Evolutionary conservation across 179 eudicot species (phyloP).

Genomic region (Sideroxylon spinosum): DNA sequence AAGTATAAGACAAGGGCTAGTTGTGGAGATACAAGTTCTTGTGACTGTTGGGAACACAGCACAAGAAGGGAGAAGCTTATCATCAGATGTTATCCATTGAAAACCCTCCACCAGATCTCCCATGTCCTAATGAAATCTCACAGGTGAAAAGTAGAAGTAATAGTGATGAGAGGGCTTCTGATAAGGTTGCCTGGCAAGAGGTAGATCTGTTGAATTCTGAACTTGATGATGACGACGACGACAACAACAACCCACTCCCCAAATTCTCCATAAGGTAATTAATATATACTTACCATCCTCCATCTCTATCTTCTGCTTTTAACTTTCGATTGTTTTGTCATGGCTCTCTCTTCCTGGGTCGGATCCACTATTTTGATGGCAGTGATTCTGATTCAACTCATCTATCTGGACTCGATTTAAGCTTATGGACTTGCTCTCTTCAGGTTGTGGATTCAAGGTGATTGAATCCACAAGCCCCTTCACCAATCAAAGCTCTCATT

Average conservation of each 20-base stretch:
- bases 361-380: constrained; percentile 23
- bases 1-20: constrained; percentile 24
- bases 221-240: constrained; percentile 26
- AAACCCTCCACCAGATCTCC: constrained; percentile 39
- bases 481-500: constrained; percentile 3
- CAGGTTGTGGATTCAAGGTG: constrained; percentile 9
- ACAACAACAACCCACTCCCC: constrained; percentile 23
- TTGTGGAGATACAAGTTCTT: constrained; percentile 35
- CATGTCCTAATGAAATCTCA: constrained; percentile 31
- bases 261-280: constrained; percentile 55
- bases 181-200: constrained; percentile 22
- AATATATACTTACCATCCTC: neutral
- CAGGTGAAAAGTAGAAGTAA: constrained; percentile 24
- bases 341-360: constrained; percentile 22
- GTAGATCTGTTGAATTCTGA: constrained; percentile 37
- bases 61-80: constrained; percentile 40
- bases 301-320: constrained; percentile 10
- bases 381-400: neutral
- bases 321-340: constrained; percentile 14
- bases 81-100: constrained; percentile 63
- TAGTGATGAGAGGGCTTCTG: constrained; percentile 31
- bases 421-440: neutral
- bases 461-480: too few relatives aligned
- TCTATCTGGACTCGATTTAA: neutral
- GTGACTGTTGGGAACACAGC: constrained; percentile 46